Percentiles rank a stretch among this genome's conserved stretches.
Evolutionary conservation across 139 green algal species (phyloP).

Genomic region (Coelastrella sp.): DNA sequence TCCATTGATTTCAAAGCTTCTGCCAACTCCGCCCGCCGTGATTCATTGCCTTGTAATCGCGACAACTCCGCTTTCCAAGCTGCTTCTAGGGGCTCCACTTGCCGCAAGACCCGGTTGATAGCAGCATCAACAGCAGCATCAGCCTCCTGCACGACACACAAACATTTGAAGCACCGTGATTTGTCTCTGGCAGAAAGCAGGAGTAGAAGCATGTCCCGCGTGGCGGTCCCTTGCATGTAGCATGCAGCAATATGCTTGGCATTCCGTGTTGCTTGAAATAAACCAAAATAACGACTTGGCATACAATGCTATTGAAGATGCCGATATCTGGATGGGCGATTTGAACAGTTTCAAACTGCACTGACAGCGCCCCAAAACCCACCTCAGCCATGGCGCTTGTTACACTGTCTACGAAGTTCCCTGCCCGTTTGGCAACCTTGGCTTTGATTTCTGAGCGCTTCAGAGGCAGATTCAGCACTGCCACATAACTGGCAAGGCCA

Average conservation of each 20-base stretch:
- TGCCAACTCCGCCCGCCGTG: neutral
- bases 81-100: conserved; percentile 28
- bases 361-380: neutral
- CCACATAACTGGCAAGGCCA: conserved; percentile 77
- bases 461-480: conserved; percentile 89
- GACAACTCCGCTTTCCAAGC: conserved; percentile 18
- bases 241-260: too few species aligned
- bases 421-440: conserved; percentile 78
- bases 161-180: neutral
- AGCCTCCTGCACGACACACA: conserved; percentile 10
- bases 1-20: neutral
- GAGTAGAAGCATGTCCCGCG: neutral
- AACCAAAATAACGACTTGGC: neutral
- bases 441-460: conserved; percentile 84
- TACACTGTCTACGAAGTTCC: conserved; percentile 66
- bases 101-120: neutral
- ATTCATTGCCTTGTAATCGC: conserved; percentile 5
- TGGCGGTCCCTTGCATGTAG: neutral
- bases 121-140: conserved; percentile 28
- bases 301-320: neutral
- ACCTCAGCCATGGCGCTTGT: conserved; percentile 67
- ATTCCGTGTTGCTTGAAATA: too few species aligned
- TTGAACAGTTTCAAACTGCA: neutral
- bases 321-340: neutral
- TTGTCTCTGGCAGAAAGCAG: too few species aligned